phyloP scores from a whole-genome alignment of 1,139 yeast species.

The Yamadazyma triangularis region DNA sequence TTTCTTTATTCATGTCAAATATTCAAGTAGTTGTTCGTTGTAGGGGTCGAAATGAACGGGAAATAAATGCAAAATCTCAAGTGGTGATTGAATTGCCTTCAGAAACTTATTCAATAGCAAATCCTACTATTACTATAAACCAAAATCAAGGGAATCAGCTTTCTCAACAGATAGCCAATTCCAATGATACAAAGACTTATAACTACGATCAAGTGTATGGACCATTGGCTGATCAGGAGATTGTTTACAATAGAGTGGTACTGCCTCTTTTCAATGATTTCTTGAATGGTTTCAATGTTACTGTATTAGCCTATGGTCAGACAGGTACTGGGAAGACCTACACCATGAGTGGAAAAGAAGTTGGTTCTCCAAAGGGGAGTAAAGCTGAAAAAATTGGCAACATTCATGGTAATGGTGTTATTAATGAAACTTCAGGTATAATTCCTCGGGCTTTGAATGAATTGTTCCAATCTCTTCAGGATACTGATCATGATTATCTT shows the following conservation, averaged over 20 bases:
- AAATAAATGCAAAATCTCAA: slow-evolving; percentile 65
- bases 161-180: slow-evolving; percentile 12
- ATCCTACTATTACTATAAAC: slow-evolving; percentile 39
- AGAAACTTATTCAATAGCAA: slow-evolving; percentile 33
- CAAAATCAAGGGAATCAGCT: slow-evolving; percentile 14
- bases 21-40: slow-evolving; percentile 88
- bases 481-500: slow-evolving; percentile 41
- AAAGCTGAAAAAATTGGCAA: slow-evolving; percentile 1
- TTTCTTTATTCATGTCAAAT: slow-evolving; percentile 36
- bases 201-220: slow-evolving; percentile 75
- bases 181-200: slow-evolving; percentile 43
- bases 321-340: slow-evolving; percentile 88
- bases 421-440: slow-evolving; percentile 36
- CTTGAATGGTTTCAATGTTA: slow-evolving; percentile 67
- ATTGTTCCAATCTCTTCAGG: slow-evolving; percentile 44
- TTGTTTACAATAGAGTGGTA: slow-evolving; percentile 59
- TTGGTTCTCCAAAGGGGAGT: slow-evolving; percentile 1
- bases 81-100: slow-evolving; percentile 63
- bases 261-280: slow-evolving; percentile 62
- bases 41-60: slow-evolving; percentile 74
- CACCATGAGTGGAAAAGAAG: slow-evolving; percentile 71
- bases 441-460: slow-evolving; percentile 62
- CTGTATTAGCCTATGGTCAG: slow-evolving; percentile 84
- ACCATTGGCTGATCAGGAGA: slow-evolving; percentile 60
- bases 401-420: slow-evolving; percentile 21